Conservation (phyloP, 306 rosid genomes). For the Cucurbita argyrosperma region DNA sequence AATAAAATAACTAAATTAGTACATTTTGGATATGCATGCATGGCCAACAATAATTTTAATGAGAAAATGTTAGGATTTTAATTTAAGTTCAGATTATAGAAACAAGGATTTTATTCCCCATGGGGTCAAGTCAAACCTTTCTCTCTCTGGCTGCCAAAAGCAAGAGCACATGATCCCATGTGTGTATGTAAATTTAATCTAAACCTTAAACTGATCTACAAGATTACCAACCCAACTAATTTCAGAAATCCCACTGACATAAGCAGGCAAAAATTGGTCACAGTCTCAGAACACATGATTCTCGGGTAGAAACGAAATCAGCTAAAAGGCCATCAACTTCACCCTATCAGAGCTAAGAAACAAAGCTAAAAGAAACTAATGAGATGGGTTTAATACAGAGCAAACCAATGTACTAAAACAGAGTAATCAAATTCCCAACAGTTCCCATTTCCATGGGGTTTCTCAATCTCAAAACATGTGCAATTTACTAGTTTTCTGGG, state of each 20-base stretch:
- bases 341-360: neutral
- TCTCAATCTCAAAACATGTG: neutral
- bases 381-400: neutral
- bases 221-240: neutral
- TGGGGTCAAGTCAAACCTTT: slow-evolving; percentile 5
- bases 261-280: neutral
- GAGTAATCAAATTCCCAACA: neutral
- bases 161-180: slow-evolving; percentile 9
- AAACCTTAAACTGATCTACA: slow-evolving; percentile 1
- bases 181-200: neutral
- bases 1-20: neutral
- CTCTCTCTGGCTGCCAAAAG: slow-evolving; percentile 1
- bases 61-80: neutral
- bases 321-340: neutral
- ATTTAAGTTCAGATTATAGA: slow-evolving; percentile 1
- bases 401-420: neutral
- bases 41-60: neutral
- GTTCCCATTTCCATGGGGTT: neutral
- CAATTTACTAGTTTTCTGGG: neutral
- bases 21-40: slow-evolving; percentile 6
- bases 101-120: neutral
- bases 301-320: neutral
- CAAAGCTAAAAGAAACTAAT: neutral
- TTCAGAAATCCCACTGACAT: neutral
- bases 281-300: neutral